Base-by-base conservation (phyloP, 2,329 filamentous ascomycete species). In the Geosmithia flava region DNA sequence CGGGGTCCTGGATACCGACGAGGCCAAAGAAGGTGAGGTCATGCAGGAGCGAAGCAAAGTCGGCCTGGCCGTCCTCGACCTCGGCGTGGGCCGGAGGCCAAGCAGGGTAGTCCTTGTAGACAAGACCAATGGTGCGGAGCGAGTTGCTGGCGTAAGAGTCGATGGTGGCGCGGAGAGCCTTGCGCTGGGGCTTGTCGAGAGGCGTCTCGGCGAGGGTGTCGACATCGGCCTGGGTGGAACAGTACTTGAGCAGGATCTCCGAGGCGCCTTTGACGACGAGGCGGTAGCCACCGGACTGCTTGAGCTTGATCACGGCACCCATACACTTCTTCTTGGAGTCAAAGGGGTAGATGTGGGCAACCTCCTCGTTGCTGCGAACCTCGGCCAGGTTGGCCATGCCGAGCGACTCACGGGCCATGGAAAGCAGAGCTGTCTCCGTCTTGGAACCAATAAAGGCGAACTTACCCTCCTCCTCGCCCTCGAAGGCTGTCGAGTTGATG, bases 121-220 rank as follows among this genome's bases (percentile, higher is more conserved):
- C 72, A 53, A 88, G 71, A 23, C 76, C 83, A 50, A 89, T 88
- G 1, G 84, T 88, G 49, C 85, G 80, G 17, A 89, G 74, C 16
- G 84, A 87, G 43, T 78, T 70, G 10, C 70, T 71, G 16, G 80
- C 80, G 53, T 83, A 83, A 4, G 70, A 68, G 47, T 75, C 72
- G 54, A 83, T 83, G 48, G 77, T 63, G 33, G 66, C 58, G 47
- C 70, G 69, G 37, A 83, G 63, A 1, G 68, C 70, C 43, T 78
- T 69, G 30, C 73, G 70, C 53, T 80, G 76, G n/a, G 67, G 67
- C 2, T 47, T 45, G 1, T 54, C 41, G 2, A 59, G 51, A 15
- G 63, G 67, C 0, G 48, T 48, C 1, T 53, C 48, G 40, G 63
- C 58, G 15, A 67, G 56, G 2, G 49, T 23, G 7, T 48, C 48